These are phyloP conservation scores for Dioscorea cayenensis DNA, from an alignment of 116 monocot species.

Conservation along the genomic window DNA sequence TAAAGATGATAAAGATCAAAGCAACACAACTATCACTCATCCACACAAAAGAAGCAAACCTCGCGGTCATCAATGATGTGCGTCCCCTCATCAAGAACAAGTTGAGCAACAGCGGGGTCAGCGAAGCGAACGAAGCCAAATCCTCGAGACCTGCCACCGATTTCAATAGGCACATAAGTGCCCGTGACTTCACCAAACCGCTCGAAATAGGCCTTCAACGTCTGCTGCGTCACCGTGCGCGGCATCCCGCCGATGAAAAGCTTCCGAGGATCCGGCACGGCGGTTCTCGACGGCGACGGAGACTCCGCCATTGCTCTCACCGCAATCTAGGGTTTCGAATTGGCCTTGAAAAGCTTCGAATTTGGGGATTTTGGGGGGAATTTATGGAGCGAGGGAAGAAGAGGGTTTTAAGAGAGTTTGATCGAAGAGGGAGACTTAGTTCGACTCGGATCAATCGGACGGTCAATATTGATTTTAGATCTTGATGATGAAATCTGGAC, in stretches of 20 bases:
- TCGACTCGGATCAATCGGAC: no score
- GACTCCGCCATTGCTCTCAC: background rate
- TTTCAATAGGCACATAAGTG: constrained; percentile 13
- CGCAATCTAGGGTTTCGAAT: no score
- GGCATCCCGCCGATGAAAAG: constrained; percentile 30
- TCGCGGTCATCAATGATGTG: constrained; percentile 20
- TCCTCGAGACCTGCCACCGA: constrained; percentile 14
- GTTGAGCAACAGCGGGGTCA: constrained; percentile 16
- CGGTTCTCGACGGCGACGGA: background rate
- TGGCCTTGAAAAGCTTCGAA: no score
- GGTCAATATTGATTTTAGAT: no score
- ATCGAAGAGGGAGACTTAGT: no score
- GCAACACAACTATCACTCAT: no score
- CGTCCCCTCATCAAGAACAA: constrained; percentile 8
- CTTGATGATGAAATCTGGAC: no score
- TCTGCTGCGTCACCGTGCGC: constrained; percentile 8
- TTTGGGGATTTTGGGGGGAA: no score
- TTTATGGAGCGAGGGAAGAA: no score
- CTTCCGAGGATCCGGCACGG: constrained; percentile 7
- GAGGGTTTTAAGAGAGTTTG: no score
- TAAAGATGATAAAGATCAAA: no score
- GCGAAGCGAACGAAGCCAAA: constrained; percentile 31
- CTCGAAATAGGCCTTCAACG: constrained; percentile 17
- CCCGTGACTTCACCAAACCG: constrained; percentile 30
- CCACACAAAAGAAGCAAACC: constrained; percentile 4